Conservation (phyloP, 2,329 filamentous ascomycete species). For the Exophiala xenobiotica region DNA sequence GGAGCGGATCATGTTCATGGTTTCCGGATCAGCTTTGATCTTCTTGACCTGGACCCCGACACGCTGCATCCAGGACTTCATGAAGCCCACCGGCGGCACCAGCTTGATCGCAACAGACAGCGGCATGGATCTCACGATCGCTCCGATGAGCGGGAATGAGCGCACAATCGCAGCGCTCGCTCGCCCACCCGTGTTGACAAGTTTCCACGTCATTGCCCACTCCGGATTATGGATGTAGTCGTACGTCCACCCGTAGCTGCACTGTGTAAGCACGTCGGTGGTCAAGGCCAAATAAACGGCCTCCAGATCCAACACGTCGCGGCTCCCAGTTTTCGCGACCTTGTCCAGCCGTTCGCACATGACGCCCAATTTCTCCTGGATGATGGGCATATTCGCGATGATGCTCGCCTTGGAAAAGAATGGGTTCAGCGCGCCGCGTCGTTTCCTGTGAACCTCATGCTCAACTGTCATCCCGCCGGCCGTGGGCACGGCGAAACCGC, state of each 20-base stretch:
- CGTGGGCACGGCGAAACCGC: constrained; percentile 17
- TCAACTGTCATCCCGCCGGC: constrained; percentile 35
- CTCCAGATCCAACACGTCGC: constrained; percentile 21
- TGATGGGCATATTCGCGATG: constrained; percentile 37
- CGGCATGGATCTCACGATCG: constrained; percentile 24
- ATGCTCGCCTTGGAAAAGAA: constrained; percentile 48
- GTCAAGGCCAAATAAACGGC: constrained; percentile 31
- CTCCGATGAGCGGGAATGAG: constrained; percentile 30
- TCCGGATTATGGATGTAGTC: constrained; percentile 36
- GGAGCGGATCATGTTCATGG: constrained; percentile 18
- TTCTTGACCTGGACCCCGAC: constrained; percentile 23
- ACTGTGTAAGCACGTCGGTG: constrained; percentile 40
- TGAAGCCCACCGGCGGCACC: constrained; percentile 20
- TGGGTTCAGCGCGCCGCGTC: constrained; percentile 42
- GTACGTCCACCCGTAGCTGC: constrained; percentile 37
- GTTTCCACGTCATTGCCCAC: constrained; percentile 28
- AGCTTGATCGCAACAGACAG: constrained; percentile 17
- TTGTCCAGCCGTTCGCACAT: constrained; percentile 22
- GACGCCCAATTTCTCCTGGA: constrained; percentile 33
- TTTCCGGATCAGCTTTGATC: constrained; percentile 22
- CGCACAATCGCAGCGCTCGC: constrained; percentile 21
- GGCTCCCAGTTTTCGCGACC: constrained; percentile 2
- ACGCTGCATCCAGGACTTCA: constrained; percentile 24
- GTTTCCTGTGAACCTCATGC: constrained; percentile 43
- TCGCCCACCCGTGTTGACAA: constrained; percentile 22